Evolutionary conservation across 192 early-diverging fungal species (phyloP).

Genomic region (Backusella psychrophila): DNA sequence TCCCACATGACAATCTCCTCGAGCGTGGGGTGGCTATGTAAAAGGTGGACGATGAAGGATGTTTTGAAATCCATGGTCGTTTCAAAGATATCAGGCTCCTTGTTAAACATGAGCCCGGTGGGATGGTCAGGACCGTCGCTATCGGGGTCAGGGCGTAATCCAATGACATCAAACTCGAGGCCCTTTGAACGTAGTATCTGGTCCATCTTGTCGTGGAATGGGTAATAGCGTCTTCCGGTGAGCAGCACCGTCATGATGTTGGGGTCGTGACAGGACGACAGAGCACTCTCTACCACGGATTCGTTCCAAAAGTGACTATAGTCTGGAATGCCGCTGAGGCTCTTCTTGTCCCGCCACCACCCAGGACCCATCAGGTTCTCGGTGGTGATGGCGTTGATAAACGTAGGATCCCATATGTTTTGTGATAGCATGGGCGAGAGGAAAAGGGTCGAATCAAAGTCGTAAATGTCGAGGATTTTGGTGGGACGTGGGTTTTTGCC

Average conservation of each 20-base stretch:
- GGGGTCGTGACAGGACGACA: not conserved
- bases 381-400: slow-evolving; percentile 8
- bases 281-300: slow-evolving; percentile 13
- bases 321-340: slow-evolving; percentile 11
- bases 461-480: slow-evolving; percentile 23
- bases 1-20: slow-evolving; percentile 30
- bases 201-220: slow-evolving; percentile 14
- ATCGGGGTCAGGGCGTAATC: slow-evolving; percentile 33
- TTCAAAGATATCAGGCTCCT: not conserved
- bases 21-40: slow-evolving; percentile 10
- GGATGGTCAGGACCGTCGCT: not conserved
- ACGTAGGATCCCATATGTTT: slow-evolving; percentile 1
- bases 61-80: slow-evolving; percentile 33
- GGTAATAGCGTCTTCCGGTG: slow-evolving; percentile 30
- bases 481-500: not conserved
- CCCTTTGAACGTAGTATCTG: slow-evolving; percentile 19
- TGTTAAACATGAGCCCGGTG: not conserved
- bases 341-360: slow-evolving; percentile 31
- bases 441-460: slow-evolving; percentile 35
- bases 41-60: slow-evolving; percentile 21
- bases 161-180: slow-evolving; percentile 27
- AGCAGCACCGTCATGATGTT: slow-evolving; percentile 24
- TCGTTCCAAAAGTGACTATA: slow-evolving; percentile 30
- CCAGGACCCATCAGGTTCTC: slow-evolving; percentile 28
- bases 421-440: slow-evolving; percentile 25